Conservation (phyloP, 768 basidiomycete species). For the Boletus pseudo-olivaceus region DNA sequence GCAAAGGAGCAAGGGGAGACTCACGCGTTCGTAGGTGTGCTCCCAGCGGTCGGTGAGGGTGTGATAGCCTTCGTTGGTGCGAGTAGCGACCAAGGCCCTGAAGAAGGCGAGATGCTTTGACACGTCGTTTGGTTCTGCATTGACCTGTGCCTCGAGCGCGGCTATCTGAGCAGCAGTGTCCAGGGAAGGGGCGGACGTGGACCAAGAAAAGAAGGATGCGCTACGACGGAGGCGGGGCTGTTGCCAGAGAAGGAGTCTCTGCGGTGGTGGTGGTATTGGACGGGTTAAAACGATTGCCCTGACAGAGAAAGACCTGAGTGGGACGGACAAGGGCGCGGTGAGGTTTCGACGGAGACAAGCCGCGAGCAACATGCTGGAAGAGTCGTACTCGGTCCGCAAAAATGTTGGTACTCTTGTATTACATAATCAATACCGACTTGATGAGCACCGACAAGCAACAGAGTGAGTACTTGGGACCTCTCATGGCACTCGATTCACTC, state of each 20-base stretch:
- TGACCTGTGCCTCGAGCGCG: constrained; percentile 74
- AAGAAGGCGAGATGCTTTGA: constrained; percentile 67
- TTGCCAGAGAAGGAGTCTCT: constrained; percentile 35
- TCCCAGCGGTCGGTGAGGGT: constrained; percentile 80
- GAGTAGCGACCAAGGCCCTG: constrained; percentile 61
- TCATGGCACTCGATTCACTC: background rate
- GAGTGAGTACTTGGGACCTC: background rate
- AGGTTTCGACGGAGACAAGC: background rate
- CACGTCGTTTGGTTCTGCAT: constrained; percentile 67
- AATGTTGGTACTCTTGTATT: background rate
- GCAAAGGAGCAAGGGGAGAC: constrained; percentile 28
- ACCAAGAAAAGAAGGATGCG: constrained; percentile 32
- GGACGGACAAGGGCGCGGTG: background rate
- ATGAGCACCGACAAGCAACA: constrained; percentile 32
- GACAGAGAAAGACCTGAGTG: background rate
- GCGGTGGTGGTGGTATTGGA: background rate
- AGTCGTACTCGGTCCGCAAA: background rate
- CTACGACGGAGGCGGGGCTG: constrained; percentile 20
- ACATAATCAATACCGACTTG: constrained; percentile 9
- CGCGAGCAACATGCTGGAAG: background rate
- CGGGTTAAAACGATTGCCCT: background rate
- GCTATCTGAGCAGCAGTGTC: constrained; percentile 66
- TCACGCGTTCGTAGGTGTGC: constrained; percentile 76
- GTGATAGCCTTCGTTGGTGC: constrained; percentile 65
- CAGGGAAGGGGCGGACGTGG: constrained; percentile 53